Evolutionary conservation across 2,329 filamentous ascomycete species (phyloP), one percentile per base, ranked within the genome.

Genomic region (Cryphonectria radicalis): DNA sequence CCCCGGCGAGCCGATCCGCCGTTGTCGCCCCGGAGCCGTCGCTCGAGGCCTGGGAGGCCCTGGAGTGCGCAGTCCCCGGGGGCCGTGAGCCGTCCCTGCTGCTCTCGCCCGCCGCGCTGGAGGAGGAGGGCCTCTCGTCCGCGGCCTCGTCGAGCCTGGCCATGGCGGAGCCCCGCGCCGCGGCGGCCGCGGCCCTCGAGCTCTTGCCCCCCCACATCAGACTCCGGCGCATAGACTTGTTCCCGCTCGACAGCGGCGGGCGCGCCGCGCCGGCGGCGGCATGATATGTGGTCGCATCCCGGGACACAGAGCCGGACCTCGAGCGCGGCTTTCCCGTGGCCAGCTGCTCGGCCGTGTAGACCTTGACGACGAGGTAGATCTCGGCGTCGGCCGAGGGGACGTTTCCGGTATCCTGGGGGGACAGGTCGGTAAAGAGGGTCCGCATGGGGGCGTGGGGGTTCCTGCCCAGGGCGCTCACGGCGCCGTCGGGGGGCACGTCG

Each of bases 391-490:
- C 86, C 3, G 91, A 85, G 0, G 87, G 83, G 0, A 84, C 80
- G 65, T 90, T 89, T 35, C 89, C 89, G 71, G 91, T 86, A 76
- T 98, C 95, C 65, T 90, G 88, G 0, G 93, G 88, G 55, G 91
- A 93, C 25, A 99, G 84, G 77, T 98, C 94, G 3, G 93, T 91
- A 76, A 98, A 98, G 2, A 99, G 85, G 0, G 94, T 97, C 77
- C 92, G 93, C 78, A 95, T 89, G 77, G 91, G 91, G 28, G 89
- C 87, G 73, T 91, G 91, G 32, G 89, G 87, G 74, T 89, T 88
- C 67, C 90, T 88, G 13, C 88, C 82, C 65, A 93, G 82, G 72
- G 88, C 89, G 17, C 90, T 87, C 73, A 95, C 89, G 28, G 89
- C 88, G 70, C 94, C 93, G 42, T 91, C 91, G 0, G 93, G 84